Conservation (phyloP, 1,139 yeast species). For the Citeromyces hawaiiensis region DNA sequence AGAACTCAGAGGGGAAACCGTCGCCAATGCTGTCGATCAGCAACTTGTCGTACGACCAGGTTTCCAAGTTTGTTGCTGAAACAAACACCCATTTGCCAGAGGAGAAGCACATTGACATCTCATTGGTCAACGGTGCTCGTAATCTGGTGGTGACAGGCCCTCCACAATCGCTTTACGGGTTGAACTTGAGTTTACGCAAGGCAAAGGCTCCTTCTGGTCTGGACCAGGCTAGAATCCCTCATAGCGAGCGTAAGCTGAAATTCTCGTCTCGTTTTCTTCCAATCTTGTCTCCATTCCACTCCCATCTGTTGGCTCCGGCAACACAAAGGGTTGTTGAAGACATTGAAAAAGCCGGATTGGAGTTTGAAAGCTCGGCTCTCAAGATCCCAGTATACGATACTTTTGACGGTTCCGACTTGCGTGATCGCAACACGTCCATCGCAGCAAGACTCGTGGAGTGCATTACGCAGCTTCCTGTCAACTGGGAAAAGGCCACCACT, state of each 20-base stretch:
- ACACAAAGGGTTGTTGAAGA: constrained; percentile 55
- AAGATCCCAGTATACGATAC: constrained; percentile 89
- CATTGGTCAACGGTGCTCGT: constrained; percentile 90
- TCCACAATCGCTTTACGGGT: constrained; percentile 96
- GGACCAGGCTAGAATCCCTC: constrained; percentile 91
- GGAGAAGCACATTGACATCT: constrained; percentile 82
- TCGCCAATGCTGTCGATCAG: constrained; percentile 95
- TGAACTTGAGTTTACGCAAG: constrained; percentile 82
- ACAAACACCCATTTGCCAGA: constrained; percentile 89
- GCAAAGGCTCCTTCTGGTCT: constrained; percentile 91
- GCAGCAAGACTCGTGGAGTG: constrained; percentile 61
- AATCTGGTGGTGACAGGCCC: constrained; percentile 95
- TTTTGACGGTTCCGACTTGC: constrained; percentile 69
- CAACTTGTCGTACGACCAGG: constrained; percentile 71
- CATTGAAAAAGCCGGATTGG: constrained; percentile 40
- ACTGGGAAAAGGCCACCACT: constrained; percentile 86
- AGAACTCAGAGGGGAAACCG: constrained; percentile 92
- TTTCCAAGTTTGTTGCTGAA: constrained; percentile 63
- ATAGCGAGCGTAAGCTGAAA: constrained; percentile 83
- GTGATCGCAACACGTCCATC: constrained; percentile 35
- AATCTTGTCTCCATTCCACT: constrained; percentile 94
- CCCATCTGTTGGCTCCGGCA: constrained; percentile 69
- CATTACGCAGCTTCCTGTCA: constrained; percentile 80
- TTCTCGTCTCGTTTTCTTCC: constrained; percentile 92
- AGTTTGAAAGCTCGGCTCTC: constrained; percentile 40